Percentiles rank a stretch among this genome's conserved stretches.
Evolutionary conservation across 2,329 filamentous ascomycete genomes (phyloP).

Genomic region (Aspergillus clavatus): DNA sequence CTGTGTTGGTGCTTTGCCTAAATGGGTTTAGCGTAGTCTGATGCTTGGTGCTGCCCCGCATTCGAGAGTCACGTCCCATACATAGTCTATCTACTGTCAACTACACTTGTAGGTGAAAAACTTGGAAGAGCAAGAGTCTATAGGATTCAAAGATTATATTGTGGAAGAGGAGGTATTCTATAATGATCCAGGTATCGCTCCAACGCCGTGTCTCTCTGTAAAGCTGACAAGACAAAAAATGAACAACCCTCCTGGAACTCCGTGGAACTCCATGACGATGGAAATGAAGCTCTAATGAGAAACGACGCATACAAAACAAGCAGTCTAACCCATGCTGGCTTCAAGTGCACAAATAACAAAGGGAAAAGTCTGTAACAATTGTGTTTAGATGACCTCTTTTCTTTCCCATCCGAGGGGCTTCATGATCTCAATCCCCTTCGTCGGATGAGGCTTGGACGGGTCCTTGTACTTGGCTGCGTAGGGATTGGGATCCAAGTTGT

Average conservation of each 20-base stretch:
- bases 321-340: neutral
- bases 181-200: neutral
- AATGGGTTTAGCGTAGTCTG: constrained; percentile 16
- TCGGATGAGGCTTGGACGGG: constrained; percentile 60
- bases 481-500: constrained; percentile 83
- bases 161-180: neutral
- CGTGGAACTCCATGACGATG: neutral
- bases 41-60: constrained; percentile 15
- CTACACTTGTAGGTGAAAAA: neutral
- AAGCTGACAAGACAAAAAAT: neutral
- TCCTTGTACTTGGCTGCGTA: constrained; percentile 82
- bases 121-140: neutral
- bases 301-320: neutral
- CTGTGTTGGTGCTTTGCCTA: constrained; percentile 15
- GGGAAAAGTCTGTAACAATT: neutral
- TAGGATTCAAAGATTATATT: neutral
- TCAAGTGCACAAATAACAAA: neutral
- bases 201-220: neutral
- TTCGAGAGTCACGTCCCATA: too few species aligned
- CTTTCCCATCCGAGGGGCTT: constrained; percentile 76
- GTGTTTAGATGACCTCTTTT: constrained; percentile 62
- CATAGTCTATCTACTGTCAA: constrained; percentile 4
- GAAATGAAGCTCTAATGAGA: neutral
- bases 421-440: constrained; percentile 60
- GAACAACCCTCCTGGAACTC: neutral